phyloP scores from a whole-genome alignment of 768 basidiomycete genomes.

The Tremella yokohamensis region DNA sequence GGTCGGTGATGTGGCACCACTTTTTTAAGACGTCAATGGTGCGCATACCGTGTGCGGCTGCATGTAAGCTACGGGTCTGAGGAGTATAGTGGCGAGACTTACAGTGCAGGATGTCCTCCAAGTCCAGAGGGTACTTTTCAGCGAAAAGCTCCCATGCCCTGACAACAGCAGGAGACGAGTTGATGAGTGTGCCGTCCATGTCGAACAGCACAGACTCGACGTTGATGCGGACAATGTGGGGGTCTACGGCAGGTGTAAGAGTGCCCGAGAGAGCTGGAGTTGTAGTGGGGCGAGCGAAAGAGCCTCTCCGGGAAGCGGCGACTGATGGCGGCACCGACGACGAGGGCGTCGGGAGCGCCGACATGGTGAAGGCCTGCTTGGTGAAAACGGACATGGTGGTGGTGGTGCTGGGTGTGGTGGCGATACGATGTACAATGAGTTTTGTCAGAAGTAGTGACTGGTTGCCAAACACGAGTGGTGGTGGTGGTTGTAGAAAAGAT shows the following conservation, averaged over 20 bases:
- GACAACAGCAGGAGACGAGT: slow-evolving; percentile 76
- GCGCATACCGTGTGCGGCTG: slow-evolving; percentile 69
- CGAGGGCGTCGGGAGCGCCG: slow-evolving; percentile 40
- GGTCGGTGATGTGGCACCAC: slow-evolving; percentile 63
- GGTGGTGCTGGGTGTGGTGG: slow-evolving; percentile 8
- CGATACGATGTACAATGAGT: slow-evolving; percentile 1
- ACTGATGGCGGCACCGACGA: slow-evolving; percentile 28
- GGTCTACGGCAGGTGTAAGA: slow-evolving; percentile 35
- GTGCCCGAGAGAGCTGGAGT: slow-evolving; percentile 14
- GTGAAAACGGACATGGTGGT: slow-evolving; percentile 50
- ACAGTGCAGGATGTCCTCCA: slow-evolving; percentile 50
- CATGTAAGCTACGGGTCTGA: slow-evolving; percentile 68
- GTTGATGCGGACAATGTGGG: slow-evolving; percentile 47
- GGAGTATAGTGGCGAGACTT: slow-evolving; percentile 57
- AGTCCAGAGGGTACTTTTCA: slow-evolving; percentile 56
- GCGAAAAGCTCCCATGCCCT: slow-evolving; percentile 72
- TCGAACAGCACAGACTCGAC: slow-evolving; percentile 44
- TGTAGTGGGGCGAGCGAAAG: slow-evolving; percentile 21
- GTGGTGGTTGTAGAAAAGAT: too few relatives aligned
- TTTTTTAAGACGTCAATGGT: slow-evolving; percentile 71
- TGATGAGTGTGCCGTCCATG: slow-evolving; percentile 52
- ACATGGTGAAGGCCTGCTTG: slow-evolving; percentile 48
- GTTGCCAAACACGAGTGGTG: neutral
- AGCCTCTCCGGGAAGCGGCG: slow-evolving; percentile 32
- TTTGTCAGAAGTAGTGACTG: neutral